Percentiles rank a stretch among this genome's conserved stretches.
Evolutionary conservation across 106 monocot genomes (phyloP).

Genomic region (Hemerocallis citrina): DNA sequence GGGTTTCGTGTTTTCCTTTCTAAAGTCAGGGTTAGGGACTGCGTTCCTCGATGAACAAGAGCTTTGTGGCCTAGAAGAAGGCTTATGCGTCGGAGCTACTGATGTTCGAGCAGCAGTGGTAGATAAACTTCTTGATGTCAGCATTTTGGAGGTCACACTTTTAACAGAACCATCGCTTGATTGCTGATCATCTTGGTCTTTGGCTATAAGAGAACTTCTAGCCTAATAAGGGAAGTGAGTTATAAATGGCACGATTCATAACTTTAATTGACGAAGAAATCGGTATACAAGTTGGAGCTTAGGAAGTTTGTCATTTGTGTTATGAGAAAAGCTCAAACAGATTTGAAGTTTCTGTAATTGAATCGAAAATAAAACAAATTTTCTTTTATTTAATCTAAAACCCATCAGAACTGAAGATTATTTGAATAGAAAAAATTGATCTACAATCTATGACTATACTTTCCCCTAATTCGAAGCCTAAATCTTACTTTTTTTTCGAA

Average conservation of each 20-base stretch:
- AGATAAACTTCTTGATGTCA: not conserved
- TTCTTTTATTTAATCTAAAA: too few relatives aligned
- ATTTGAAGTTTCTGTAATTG: too few relatives aligned
- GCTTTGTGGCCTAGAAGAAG: not conserved
- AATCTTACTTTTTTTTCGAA: not conserved
- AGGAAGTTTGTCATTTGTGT: too few relatives aligned
- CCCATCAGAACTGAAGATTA: too few relatives aligned
- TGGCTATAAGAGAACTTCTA: not conserved
- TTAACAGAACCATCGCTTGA: not conserved
- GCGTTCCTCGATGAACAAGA: not conserved
- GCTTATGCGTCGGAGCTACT: not conserved
- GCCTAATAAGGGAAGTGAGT: not conserved
- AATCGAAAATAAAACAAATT: too few relatives aligned
- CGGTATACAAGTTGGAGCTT: too few relatives aligned
- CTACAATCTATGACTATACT: too few relatives aligned
- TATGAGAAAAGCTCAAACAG: too few relatives aligned
- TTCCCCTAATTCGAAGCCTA: too few relatives aligned
- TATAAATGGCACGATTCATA: not conserved
- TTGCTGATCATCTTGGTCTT: not conserved
- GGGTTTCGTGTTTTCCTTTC: constrained; percentile 12
- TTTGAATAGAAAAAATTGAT: too few relatives aligned
- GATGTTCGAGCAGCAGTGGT: not conserved
- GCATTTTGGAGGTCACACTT: not conserved
- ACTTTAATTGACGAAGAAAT: too few relatives aligned
- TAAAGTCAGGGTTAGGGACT: not conserved